Evolutionary conservation across 805 yeast genomes (phyloP).

Genomic region (Priceomyces carsonii): DNA sequence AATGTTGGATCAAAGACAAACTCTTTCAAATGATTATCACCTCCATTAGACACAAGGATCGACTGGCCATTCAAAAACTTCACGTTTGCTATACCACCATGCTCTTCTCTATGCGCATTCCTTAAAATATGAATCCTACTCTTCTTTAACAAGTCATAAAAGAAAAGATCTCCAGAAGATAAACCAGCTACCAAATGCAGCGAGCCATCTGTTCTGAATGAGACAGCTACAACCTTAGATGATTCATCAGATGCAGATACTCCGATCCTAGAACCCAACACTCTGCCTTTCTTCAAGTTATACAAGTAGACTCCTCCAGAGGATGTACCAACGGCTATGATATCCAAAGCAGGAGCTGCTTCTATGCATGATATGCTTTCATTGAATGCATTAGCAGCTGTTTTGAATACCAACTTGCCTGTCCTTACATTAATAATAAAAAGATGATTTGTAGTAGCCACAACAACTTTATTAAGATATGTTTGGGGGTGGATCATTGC

Average conservation of each 20-base stretch:
- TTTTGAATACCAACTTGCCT: slow-evolving; percentile 65
- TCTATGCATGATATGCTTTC: slow-evolving; percentile 67
- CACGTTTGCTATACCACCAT: slow-evolving; percentile 77
- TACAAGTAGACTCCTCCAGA: slow-evolving; percentile 66
- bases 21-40: slow-evolving; percentile 86
- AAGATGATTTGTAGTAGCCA: slow-evolving; percentile 69
- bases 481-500: slow-evolving; percentile 84
- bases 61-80: slow-evolving; percentile 90
- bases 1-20: slow-evolving; percentile 91
- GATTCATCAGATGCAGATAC: slow-evolving; percentile 41
- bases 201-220: slow-evolving; percentile 90
- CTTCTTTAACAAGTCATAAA: slow-evolving; percentile 75
- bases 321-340: slow-evolving; percentile 73
- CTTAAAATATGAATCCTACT: slow-evolving; percentile 76
- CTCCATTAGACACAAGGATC: slow-evolving; percentile 83
- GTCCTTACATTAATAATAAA: slow-evolving; percentile 74
- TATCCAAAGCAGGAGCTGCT: slow-evolving; percentile 83
- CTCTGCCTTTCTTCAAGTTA: slow-evolving; percentile 65
- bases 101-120: slow-evolving; percentile 67
- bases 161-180: slow-evolving; percentile 76
- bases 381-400: slow-evolving; percentile 45
- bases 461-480: slow-evolving; percentile 82
- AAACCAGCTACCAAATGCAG: slow-evolving; percentile 81
- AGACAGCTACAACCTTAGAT: slow-evolving; percentile 55
- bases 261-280: slow-evolving; percentile 49